Conservation (phyloP, 148 eudicot species). For the Rhododendron williamsianum region DNA sequence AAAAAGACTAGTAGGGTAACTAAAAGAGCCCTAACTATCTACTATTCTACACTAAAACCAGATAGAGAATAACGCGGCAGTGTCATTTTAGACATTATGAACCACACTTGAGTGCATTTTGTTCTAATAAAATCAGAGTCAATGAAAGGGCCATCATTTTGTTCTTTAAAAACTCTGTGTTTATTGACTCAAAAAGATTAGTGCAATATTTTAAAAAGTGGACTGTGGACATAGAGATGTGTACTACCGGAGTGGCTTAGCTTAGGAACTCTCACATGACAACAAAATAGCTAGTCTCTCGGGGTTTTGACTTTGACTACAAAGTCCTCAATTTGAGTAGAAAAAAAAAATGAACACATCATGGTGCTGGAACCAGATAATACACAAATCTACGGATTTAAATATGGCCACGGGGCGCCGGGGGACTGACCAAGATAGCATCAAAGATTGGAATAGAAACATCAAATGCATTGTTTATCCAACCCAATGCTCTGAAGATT, state of each 20-base stretch:
- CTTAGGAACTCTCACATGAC: constrained; percentile 44
- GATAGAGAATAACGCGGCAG: background rate
- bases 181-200: background rate
- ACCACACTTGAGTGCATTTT: background rate
- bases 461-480: constrained; percentile 73
- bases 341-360: constrained; percentile 42
- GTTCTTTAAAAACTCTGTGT: background rate
- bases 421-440: constrained; percentile 41
- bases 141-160: background rate
- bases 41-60: background rate
- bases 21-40: background rate
- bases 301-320: constrained; percentile 51
- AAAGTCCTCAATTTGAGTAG: constrained; percentile 28
- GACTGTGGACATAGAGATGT: constrained; percentile 31
- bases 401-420: background rate
- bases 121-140: background rate
- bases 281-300: constrained; percentile 57
- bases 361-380: constrained; percentile 48
- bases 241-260: constrained; percentile 12
- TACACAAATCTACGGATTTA: constrained; percentile 19
- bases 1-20: background rate
- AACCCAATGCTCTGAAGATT: constrained; percentile 38
- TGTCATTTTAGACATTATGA: background rate
- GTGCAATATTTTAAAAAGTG: constrained; percentile 39
- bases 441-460: constrained; percentile 92